Base-by-base conservation (phyloP, 2,329 filamentous ascomycete species). In the Diplocarpon rosae region DNA sequence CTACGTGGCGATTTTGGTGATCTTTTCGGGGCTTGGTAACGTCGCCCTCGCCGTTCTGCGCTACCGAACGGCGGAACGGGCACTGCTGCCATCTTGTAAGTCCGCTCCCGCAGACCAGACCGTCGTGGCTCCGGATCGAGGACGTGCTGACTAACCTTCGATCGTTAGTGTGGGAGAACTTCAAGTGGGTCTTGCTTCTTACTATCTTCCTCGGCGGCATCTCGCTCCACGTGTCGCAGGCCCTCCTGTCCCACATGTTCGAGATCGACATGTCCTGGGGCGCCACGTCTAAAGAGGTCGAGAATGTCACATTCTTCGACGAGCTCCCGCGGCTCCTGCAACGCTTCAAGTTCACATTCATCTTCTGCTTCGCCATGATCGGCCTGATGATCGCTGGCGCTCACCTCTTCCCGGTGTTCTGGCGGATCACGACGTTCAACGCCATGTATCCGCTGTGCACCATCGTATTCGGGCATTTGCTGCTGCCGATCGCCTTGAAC, bases 221-320 rank as follows among this genome's bases (percentile, higher is more conserved):
- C 39, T 85, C 80, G 1, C 73, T 93, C 30, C 85, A 93, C 65
- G 76, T 94, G 39, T 85, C 78, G 27, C 82, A 89, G 62, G 86
- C 86, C 1, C 69, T 94, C 29, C 65, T 92, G 37, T 73, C 79
- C 4, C 87, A 93, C 68, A 85, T 92, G 76, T 85, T 92, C 61
- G 78, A 85, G 66, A 78, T 90, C 59, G 75, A 92, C 65, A 90
- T 92, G 81, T 77, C 76, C 2, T 92, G 86, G 86, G 85, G 85
- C 40, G 79, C 85, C 1, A 93, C 87, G 0, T 75, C 80, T 33
- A 93, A 93, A 66, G 87, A 94, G 66, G 76, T 77, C 39, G 82
- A 87, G 56, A 80, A 83, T 58, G 81, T 83, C 20, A 84, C 86
- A 63, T 93, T 93, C 66, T 90, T 89, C 66, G 83, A 85, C 48